phyloP scores from a whole-genome alignment of 2,329 filamentous ascomycete genomes.

The Aspergillus felis region DNA sequence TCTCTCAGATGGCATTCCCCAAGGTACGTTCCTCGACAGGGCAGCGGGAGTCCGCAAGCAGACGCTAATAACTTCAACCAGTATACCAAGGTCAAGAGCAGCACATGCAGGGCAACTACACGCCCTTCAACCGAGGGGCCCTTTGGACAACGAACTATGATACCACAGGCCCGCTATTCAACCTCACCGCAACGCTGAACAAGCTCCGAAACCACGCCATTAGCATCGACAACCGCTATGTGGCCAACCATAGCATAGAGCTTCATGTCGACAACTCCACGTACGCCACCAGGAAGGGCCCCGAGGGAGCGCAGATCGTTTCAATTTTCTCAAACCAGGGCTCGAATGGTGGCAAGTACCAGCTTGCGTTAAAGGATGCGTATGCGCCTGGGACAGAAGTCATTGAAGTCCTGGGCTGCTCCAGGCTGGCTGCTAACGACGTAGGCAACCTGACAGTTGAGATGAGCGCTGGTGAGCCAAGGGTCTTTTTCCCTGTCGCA shows the following conservation, averaged over 20 bases:
- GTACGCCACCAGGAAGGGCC: slow-evolving; percentile 43
- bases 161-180: slow-evolving; percentile 36
- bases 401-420: slow-evolving; percentile 25
- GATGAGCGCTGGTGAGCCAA: slow-evolving; percentile 25
- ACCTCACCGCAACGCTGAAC: slow-evolving; percentile 37
- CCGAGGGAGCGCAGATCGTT: slow-evolving; percentile 37
- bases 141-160: slow-evolving; percentile 47
- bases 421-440: slow-evolving; percentile 17
- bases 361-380: slow-evolving; percentile 23
- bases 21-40: slow-evolving; percentile 22
- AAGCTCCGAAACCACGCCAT: slow-evolving; percentile 40
- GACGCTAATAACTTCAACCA: neutral
- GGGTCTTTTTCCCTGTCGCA: slow-evolving; percentile 24
- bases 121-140: slow-evolving; percentile 51
- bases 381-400: slow-evolving; percentile 20
- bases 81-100: slow-evolving; percentile 65
- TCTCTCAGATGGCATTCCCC: slow-evolving; percentile 56
- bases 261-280: slow-evolving; percentile 40
- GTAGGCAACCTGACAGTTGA: slow-evolving; percentile 17
- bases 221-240: slow-evolving; percentile 31
- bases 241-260: slow-evolving; percentile 34
- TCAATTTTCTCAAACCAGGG: slow-evolving; percentile 43
- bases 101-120: slow-evolving; percentile 47
- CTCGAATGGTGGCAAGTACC: slow-evolving; percentile 21
- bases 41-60: neutral